Conservation (phyloP, 202 grass and related monocot species). For the Saccharum hybrid region DNA sequence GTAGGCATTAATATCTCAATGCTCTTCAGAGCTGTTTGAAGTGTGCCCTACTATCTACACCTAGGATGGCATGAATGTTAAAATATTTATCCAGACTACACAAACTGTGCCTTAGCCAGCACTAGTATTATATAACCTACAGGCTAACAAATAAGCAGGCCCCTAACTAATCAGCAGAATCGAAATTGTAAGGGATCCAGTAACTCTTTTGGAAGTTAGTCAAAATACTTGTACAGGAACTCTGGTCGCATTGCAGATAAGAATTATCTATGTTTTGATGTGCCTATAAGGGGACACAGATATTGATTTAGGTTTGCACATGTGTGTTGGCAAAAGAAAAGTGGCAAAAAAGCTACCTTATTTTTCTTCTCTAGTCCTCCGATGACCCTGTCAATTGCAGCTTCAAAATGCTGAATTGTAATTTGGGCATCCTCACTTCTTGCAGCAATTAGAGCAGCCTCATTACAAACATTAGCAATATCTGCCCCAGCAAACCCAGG, state of each 20-base stretch:
- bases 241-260: background rate
- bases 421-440: constrained; percentile 61
- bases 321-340: background rate
- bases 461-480: constrained; percentile 97
- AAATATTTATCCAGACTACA: constrained; percentile 9
- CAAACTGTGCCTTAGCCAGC: background rate
- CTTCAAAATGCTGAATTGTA: constrained; percentile 84
- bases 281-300: background rate
- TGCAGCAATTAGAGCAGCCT: constrained; percentile 82
- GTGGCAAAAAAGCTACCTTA: constrained; percentile 57
- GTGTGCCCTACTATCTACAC: background rate
- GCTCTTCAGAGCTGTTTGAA: background rate
- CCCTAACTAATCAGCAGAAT: background rate
- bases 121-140: background rate
- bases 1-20: background rate
- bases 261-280: background rate
- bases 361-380: constrained; percentile 97
- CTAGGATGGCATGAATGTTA: background rate
- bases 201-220: background rate
- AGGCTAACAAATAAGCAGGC: background rate
- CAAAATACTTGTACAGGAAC: background rate
- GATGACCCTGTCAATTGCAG: constrained; percentile 88
- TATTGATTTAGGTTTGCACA: background rate
- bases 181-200: constrained; percentile 7
- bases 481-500: constrained; percentile 92